phyloP scores from a whole-genome alignment of 129 eudicot genomes.

The Deinandra increscens region DNA sequence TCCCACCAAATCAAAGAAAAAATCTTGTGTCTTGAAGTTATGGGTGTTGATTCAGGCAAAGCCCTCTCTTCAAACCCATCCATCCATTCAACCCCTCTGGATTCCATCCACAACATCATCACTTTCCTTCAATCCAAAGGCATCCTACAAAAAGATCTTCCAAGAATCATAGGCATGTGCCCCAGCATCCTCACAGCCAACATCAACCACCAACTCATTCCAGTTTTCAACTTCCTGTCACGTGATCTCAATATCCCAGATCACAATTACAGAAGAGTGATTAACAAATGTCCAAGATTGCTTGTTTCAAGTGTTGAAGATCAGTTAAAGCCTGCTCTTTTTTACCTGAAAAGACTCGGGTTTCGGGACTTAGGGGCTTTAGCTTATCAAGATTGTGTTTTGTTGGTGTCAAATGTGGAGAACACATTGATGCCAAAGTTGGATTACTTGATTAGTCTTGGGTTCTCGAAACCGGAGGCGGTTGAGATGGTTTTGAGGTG shows the following conservation, averaged over 20 bases:
- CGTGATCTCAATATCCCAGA: slow-evolving; percentile 64
- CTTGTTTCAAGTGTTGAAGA: slow-evolving; percentile 65
- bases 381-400: slow-evolving; percentile 73
- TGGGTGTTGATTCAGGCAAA: slow-evolving; percentile 90
- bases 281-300: slow-evolving; percentile 88
- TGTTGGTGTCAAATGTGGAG: slow-evolving; percentile 84
- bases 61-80: slow-evolving; percentile 56
- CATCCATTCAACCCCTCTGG: slow-evolving; percentile 57
- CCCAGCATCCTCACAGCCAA: slow-evolving; percentile 54
- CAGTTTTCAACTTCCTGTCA: slow-evolving; percentile 70
- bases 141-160: slow-evolving; percentile 58
- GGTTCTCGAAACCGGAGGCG: slow-evolving; percentile 68
- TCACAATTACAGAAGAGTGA: slow-evolving; percentile 48
- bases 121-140: slow-evolving; percentile 66
- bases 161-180: slow-evolving; percentile 87
- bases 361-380: slow-evolving; percentile 56
- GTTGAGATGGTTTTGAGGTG: slow-evolving; percentile 85
- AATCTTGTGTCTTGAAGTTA: slow-evolving; percentile 82
- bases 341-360: slow-evolving; percentile 72
- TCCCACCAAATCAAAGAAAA: slow-evolving; percentile 90
- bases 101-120: slow-evolving; percentile 57
- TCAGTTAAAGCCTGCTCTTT: slow-evolving; percentile 79
- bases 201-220: slow-evolving; percentile 53
- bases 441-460: slow-evolving; percentile 56
- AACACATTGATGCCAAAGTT: slow-evolving; percentile 75